A percentile compares a stretch with the other conserved stretches of the same genome.
Conservation (phyloP, 2,329 filamentous ascomycete genomes). For the Xylaria polymorpha region DNA sequence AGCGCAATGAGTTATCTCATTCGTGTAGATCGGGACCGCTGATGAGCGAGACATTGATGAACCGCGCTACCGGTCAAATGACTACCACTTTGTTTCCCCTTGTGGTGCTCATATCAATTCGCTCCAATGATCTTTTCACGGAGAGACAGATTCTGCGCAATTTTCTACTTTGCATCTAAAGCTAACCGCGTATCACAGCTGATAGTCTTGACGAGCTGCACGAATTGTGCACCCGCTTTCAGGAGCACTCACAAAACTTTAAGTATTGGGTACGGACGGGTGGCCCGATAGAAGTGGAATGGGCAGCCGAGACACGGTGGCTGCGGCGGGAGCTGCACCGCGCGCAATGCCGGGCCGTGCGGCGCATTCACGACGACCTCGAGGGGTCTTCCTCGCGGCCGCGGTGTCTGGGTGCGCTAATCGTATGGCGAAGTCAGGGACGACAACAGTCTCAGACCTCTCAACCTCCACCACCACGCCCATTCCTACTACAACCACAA, state of each 20-base stretch:
- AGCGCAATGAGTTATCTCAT: slow-evolving; percentile 1
- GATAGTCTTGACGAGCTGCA: slow-evolving; percentile 65
- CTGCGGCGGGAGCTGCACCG: slow-evolving; percentile 66
- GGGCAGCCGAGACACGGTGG: slow-evolving; percentile 63
- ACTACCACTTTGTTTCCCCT: neutral
- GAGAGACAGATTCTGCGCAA: neutral
- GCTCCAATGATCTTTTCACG: slow-evolving; percentile 1
- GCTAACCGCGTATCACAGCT: slow-evolving; percentile 51
- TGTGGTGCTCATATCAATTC: neutral
- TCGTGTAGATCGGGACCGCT: neutral
- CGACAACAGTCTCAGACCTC: slow-evolving; percentile 39
- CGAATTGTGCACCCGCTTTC: slow-evolving; percentile 58
- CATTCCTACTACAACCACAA: slow-evolving; percentile 26
- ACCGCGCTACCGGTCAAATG: slow-evolving; percentile 21
- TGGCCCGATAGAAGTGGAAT: slow-evolving; percentile 66
- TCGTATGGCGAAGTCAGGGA: slow-evolving; percentile 64
- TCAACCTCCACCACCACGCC: slow-evolving; percentile 28
- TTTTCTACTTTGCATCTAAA: neutral
- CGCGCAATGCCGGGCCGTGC: slow-evolving; percentile 67
- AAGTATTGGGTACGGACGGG: slow-evolving; percentile 66
- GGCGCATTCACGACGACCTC: slow-evolving; percentile 63
- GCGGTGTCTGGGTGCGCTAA: slow-evolving; percentile 67
- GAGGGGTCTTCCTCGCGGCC: slow-evolving; percentile 55
- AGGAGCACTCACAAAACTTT: slow-evolving; percentile 61
- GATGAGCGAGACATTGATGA: slow-evolving; percentile 8